Base-by-base conservation (phyloP, 2,329 filamentous ascomycete species). In the Metarhizium sp. region DNA sequence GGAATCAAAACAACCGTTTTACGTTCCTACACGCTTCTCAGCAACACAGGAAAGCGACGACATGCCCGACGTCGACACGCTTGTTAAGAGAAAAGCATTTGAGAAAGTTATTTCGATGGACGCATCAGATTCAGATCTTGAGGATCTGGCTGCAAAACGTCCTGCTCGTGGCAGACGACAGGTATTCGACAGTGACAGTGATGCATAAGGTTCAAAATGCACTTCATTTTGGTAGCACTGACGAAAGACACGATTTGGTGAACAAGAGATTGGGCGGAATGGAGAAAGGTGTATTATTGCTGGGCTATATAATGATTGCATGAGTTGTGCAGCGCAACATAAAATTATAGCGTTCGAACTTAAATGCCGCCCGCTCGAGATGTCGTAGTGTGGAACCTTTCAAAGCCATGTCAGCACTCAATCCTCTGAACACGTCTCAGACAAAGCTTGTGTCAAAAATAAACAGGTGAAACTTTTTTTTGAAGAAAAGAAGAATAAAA, bases 21-120 rank as follows among this genome's bases (percentile, higher is more conserved):
- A 66, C 49, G 70, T 71, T 43, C 72, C 71, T 6, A 71, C 69
- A 3, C 56, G 66, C 14, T 72, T 76, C 30, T 62, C 66, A 0
- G 65, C 65, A 3, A 74, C 71, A 5, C 73, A 77, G 53, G 73
- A 74, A 6, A 72, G 70, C 51, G 72, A 75, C 25, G 71, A 66
- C 18, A 61, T 72, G 5, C 69, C 70, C 3, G 71, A 71, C 10
- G 52, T 71, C 2, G 68, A 73, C n/a, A 55, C 57, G 2, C 57
- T 71, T 36, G 57, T 66, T 8, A 55, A 55, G 7, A 11, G 53
- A 30, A 34, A 60, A 58, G 51, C 53, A 36, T 25, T 52, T 47
- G 30, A 51, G 30, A 4, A 40, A 42, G 20, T 45, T 51, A 36
- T 47, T 13, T 10, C 36, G 52, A 38, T 18, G 36, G 60, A 55